These are phyloP conservation scores for Kodamaea sp. DNA, from an alignment of 1,139 yeast species.

Conservation along the genomic window DNA sequence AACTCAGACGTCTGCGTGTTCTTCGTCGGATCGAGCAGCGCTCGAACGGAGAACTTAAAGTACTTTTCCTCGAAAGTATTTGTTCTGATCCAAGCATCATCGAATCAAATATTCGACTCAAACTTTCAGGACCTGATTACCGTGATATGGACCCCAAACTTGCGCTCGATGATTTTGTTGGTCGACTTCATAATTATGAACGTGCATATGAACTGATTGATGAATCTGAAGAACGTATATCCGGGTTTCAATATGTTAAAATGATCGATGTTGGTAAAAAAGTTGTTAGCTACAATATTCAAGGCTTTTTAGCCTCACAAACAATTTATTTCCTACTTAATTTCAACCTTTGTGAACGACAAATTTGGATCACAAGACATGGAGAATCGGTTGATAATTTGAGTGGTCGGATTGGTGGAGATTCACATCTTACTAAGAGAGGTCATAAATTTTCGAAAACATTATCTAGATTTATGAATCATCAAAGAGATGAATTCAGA, in stretches of 20 bases:
- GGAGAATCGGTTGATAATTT: conserved; percentile 90
- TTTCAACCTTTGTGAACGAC: conserved; percentile 86
- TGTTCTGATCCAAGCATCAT: conserved; percentile 78
- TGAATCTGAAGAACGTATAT: conserved; percentile 54
- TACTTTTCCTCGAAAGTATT: conserved; percentile 79
- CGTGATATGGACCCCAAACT: conserved; percentile 75
- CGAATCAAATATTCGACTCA: conserved; percentile 77
- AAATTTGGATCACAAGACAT: conserved; percentile 93
- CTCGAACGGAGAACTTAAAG: conserved; percentile 71
- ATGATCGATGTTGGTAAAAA: conserved; percentile 96
- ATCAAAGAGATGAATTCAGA: conserved; percentile 69
- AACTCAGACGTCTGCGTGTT: conserved; percentile 64
- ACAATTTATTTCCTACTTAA: conserved; percentile 86
- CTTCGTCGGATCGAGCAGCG: conserved; percentile 67
- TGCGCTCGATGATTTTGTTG: conserved; percentile 79
- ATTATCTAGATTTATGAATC: conserved; percentile 67
- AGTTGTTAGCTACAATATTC: conserved; percentile 85
- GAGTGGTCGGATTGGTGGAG: conserved; percentile 88
- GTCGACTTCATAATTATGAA: conserved; percentile 78
- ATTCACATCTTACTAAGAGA: conserved; percentile 72
- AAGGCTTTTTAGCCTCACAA: conserved; percentile 91
- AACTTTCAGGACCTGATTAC: conserved; percentile 92
- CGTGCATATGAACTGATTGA: conserved; percentile 88
- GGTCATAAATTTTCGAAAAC: conserved; percentile 75
- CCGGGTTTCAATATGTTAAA: conserved; percentile 78